phyloP scores from a whole-genome alignment of 2,329 filamentous ascomycete species.

The Cercospora sp. region DNA sequence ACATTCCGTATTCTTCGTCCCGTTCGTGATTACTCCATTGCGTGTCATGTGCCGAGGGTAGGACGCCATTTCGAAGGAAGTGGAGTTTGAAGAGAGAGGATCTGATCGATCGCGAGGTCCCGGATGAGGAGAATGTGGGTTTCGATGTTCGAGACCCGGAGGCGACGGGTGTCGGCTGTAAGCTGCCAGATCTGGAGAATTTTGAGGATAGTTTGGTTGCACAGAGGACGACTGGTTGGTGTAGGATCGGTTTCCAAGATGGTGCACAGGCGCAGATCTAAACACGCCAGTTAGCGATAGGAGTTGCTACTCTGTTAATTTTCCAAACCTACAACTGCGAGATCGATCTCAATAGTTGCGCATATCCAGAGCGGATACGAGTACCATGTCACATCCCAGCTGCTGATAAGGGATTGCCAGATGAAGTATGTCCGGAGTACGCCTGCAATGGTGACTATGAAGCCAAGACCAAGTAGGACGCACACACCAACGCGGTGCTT shows the following conservation, averaged over 20 bases:
- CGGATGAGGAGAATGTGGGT: background rate
- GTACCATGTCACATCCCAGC: conserved; percentile 48
- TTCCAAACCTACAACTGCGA: conserved; percentile 45
- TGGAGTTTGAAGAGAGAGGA: background rate
- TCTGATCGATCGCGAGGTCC: conserved; percentile 3
- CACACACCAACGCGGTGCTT: conserved; percentile 44
- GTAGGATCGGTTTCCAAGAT: conserved; percentile 39
- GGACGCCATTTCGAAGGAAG: background rate
- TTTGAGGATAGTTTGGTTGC: conserved; percentile 30
- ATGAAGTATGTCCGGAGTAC: conserved; percentile 48
- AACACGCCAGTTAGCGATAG: background rate
- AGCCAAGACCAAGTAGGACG: conserved; percentile 44
- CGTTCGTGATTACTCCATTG: conserved; percentile 16
- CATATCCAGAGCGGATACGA: conserved; percentile 51
- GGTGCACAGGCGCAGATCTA: conserved; percentile 44
- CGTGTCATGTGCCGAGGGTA: conserved; percentile 12
- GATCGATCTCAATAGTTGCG: conserved; percentile 49
- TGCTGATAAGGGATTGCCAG: conserved; percentile 43
- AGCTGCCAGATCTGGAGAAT: conserved; percentile 18
- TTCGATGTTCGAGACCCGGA: conserved; percentile 2
- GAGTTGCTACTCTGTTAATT: background rate
- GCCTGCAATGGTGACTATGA: conserved; percentile 47
- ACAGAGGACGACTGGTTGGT: conserved; percentile 27
- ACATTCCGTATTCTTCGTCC: conserved; percentile 22
- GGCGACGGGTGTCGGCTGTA: conserved; percentile 1